Percentiles rank a stretch among this genome's conserved stretches.
Evolutionary conservation across 345 rosid species (phyloP).

Genomic region (Abelmoschus esculentus): DNA sequence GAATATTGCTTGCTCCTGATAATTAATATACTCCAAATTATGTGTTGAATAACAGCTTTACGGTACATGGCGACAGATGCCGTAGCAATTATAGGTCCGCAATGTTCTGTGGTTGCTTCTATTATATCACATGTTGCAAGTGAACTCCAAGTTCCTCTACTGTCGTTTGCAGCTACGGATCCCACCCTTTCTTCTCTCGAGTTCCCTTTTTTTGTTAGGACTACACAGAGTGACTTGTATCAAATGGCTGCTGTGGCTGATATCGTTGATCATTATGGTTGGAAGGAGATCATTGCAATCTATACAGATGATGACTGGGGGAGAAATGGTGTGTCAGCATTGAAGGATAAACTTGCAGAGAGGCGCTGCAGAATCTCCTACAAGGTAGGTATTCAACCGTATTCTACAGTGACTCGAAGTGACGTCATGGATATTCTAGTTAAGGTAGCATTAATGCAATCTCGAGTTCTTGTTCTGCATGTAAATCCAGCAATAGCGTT

Average conservation of each 20-base stretch:
- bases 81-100: slow-evolving; percentile 80
- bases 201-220: slow-evolving; percentile 78
- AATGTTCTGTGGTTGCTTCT: slow-evolving; percentile 76
- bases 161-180: slow-evolving; percentile 88
- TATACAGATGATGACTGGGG: slow-evolving; percentile 81
- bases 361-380: slow-evolving; percentile 61
- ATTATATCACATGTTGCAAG: slow-evolving; percentile 61
- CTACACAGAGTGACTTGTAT: slow-evolving; percentile 63
- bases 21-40: background rate
- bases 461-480: slow-evolving; percentile 73
- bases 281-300: slow-evolving; percentile 83
- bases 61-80: slow-evolving; percentile 73
- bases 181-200: slow-evolving; percentile 77
- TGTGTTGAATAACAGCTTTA: slow-evolving; percentile 48
- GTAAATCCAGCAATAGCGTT: slow-evolving; percentile 47
- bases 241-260: slow-evolving; percentile 88
- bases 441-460: slow-evolving; percentile 66
- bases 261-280: slow-evolving; percentile 51
- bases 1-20: slow-evolving; percentile 3
- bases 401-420: slow-evolving; percentile 20
- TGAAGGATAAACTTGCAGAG: slow-evolving; percentile 68
- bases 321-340: slow-evolving; percentile 67
- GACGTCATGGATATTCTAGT: slow-evolving; percentile 67
- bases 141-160: slow-evolving; percentile 69
- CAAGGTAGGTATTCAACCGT: slow-evolving; percentile 56